Conservation (phyloP, 176 grass and related monocot genomes). For the Pontederia crassipes region DNA sequence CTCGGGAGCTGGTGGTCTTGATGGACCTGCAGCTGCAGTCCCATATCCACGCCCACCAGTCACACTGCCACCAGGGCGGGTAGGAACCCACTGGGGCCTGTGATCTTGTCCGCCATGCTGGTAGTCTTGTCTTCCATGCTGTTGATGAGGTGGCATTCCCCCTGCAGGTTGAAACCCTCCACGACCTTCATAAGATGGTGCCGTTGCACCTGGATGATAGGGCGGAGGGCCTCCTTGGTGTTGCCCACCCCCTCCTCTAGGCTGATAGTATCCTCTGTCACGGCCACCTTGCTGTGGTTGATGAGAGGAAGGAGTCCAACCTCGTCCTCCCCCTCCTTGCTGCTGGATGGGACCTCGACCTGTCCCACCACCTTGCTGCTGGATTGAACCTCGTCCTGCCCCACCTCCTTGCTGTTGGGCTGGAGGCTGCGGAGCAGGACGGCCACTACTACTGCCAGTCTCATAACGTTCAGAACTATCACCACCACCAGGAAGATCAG, state of each 20-base stretch:
- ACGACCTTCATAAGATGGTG: conserved; percentile 10
- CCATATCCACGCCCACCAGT: conserved; percentile 21
- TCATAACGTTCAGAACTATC: conserved; percentile 25
- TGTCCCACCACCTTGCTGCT: conserved; percentile 6
- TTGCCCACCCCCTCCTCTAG: conserved; percentile 20
- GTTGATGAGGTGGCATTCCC: conserved; percentile 26
- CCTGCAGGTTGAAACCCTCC: conserved; percentile 10
- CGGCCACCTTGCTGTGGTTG: conserved; percentile 23
- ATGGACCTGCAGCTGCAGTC: conserved; percentile 9
- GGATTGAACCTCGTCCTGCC: conserved; percentile 8
- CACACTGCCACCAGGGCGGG: conserved; percentile 1
- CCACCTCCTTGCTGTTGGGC: conserved; percentile 11
- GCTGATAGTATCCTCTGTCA: conserved; percentile 20
- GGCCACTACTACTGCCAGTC: conserved; percentile 22
- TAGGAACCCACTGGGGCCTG: no score
- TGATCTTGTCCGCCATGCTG: no score
- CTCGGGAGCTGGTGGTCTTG: conserved; percentile 64
- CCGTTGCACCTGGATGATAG: conserved; percentile 21
- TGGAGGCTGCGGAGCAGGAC: background rate
- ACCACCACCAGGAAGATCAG: conserved; percentile 17
- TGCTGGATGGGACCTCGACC: background rate
- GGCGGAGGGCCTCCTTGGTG: conserved; percentile 10
- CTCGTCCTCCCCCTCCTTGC: conserved; percentile 17
- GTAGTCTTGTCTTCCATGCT: conserved; percentile 12
- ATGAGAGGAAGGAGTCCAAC: conserved; percentile 8